Conservation (phyloP, 1,284 basidiomycete species). For the Schizopora paradoxa region DNA sequence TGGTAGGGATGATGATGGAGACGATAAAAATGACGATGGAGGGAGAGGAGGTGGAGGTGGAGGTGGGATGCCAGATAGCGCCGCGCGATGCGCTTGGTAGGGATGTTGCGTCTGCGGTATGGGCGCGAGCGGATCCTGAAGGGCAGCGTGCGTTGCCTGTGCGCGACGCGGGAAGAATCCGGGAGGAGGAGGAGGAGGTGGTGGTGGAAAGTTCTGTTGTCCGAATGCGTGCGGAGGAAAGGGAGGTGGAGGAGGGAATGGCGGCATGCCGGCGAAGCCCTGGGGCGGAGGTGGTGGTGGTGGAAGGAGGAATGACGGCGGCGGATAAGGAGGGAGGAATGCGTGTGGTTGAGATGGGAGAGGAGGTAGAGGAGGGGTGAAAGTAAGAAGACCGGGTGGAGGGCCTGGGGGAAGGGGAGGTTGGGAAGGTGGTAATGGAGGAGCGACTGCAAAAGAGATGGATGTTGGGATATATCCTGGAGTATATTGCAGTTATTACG, state of each 20-base stretch:
- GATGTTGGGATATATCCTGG: constrained; percentile 16
- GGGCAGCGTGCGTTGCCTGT: constrained; percentile 18
- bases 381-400: constrained; percentile 23
- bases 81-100: constrained; percentile 13
- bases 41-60: constrained; percentile 26
- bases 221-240: constrained; percentile 20
- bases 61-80: constrained; percentile 17
- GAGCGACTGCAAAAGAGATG: constrained; percentile 16
- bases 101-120: constrained; percentile 17
- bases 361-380: constrained; percentile 9
- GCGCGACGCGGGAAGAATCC: constrained; percentile 24
- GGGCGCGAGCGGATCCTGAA: constrained; percentile 19
- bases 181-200: constrained; percentile 30
- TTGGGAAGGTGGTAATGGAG: constrained; percentile 18
- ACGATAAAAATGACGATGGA: constrained; percentile 28
- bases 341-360: no score
- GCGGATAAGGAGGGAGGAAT: constrained; percentile 10
- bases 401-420: constrained; percentile 29
- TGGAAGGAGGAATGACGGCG: constrained; percentile 15
- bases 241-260: constrained; percentile 23
- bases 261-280: constrained; percentile 20
- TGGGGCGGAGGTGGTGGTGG: constrained; percentile 17
- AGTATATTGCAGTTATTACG: constrained; percentile 6
- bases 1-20: constrained; percentile 33
- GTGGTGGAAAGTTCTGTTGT: constrained; percentile 17